A percentile compares a stretch with the other conserved stretches of the same genome.
phyloP scores from a whole-genome alignment of 2,329 filamentous ascomycete species.

The Monilinia aucupariae region DNA sequence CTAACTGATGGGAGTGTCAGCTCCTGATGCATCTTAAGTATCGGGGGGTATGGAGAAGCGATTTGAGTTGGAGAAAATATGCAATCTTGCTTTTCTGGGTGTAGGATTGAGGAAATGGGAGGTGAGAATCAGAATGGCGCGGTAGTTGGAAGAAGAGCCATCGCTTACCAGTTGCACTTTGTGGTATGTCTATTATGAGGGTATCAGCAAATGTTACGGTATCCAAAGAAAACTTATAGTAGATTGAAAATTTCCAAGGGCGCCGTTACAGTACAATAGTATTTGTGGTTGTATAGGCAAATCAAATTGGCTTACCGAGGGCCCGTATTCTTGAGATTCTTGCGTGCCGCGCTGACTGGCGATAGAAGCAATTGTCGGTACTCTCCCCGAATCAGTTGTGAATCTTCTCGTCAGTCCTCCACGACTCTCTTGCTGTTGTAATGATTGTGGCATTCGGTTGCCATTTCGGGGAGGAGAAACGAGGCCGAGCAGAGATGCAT shows the following conservation, averaged over 20 bases:
- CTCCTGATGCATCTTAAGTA: conserved; percentile 11
- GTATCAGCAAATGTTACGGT: conserved; percentile 25
- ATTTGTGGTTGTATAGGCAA: conserved; percentile 20
- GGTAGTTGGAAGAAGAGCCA: conserved; percentile 4
- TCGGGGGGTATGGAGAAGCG: background rate
- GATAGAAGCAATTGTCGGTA: conserved; percentile 60
- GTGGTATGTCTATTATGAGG: conserved; percentile 50
- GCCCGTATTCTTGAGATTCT: conserved; percentile 33
- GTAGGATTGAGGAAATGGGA: background rate
- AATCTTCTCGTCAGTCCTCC: conserved; percentile 82
- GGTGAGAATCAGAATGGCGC: background rate
- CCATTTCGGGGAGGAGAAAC: conserved; percentile 69
- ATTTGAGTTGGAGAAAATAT: conserved; percentile 11
- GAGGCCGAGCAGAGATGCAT: conserved; percentile 68
- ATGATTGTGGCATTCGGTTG: conserved; percentile 57
- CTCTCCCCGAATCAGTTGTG: conserved; percentile 82
- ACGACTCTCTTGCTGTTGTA: conserved; percentile 61
- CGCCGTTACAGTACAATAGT: conserved; percentile 20
- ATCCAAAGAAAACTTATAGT: conserved; percentile 2
- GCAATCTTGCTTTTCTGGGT: conserved; percentile 7
- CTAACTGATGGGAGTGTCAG: conserved; percentile 59
- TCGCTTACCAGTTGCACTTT: conserved; percentile 70
- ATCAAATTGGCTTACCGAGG: conserved; percentile 32
- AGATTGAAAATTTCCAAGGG: background rate
- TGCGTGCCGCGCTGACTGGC: conserved; percentile 30